Base-by-base conservation (phyloP, 805 yeast genomes). In the Myxozyma geophila region DNA sequence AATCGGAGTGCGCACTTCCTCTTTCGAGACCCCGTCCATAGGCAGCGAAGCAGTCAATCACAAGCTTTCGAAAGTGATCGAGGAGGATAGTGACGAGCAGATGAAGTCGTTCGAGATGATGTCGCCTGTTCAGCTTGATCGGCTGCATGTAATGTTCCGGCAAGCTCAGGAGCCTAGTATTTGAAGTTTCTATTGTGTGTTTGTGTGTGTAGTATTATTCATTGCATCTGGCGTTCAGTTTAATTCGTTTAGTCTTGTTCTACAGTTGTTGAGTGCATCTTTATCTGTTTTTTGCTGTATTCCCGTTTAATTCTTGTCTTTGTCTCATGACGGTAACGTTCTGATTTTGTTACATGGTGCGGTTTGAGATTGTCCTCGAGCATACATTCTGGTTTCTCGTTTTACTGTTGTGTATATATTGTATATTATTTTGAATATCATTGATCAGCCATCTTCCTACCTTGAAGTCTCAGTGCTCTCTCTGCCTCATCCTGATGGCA, bases 91-190 rank as follows among this genome's bases (percentile, higher is more conserved):
- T 12, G 59, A 55, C 7, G 59, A 58, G 47, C 56, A 35, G 39
- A 13, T 10, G 17, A 13, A 19, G 19, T 48, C 49, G 43, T 56
- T 60, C 40, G 63, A 57, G 50, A 44, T 36, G 10, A 39, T 60
- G 55, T 60, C 64, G 37, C 64, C 64, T 28, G 56, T 60, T 23
- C 35, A 33, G 19, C 35, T 58, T 7, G 49, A 57, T 35, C 41
- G 36, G 37, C 9, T 49, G 23, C 21, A 40, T 36, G 44, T 21
- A 10, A 17, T 36, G 41, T 39, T 39, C 33, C 54, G 54, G 9
- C 9, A 50, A 17, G 23, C 54, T 9, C 28, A 39, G 9, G n/a
- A 40, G 19, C 19, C 28, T 10, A 12, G 19, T 2, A 8, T 43
- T 6, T 13, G 47, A 43, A n/a, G 10, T 43, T 43, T 43, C 3